Evolutionary conservation across 331 rosid species (phyloP).

Genomic region (Arachis monticola): DNA sequence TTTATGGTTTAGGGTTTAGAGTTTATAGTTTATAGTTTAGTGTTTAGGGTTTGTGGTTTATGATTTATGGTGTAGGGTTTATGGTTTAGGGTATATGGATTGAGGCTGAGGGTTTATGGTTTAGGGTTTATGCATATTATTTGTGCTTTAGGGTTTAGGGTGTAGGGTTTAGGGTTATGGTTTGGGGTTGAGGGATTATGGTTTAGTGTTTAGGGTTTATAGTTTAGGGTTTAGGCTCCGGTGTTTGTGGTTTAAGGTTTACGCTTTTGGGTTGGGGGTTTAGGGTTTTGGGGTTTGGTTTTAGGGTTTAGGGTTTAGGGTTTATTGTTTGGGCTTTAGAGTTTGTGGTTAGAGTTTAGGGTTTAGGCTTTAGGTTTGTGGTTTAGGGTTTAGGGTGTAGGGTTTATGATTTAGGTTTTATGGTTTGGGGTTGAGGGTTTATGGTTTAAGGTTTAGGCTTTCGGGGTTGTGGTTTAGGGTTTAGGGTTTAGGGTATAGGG

Average conservation of each 20-base stretch:
- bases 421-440: no score
- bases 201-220: neutral
- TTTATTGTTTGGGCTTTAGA: neutral
- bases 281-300: conserved; percentile 5
- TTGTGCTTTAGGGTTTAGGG: neutral
- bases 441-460: no score
- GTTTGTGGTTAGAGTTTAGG: neutral
- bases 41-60: conserved; percentile 17
- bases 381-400: neutral
- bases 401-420: no score
- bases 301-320: neutral
- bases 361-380: neutral
- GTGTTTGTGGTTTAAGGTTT: neutral
- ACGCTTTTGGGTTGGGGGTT: neutral
- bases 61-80: neutral
- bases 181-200: neutral
- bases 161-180: neutral
- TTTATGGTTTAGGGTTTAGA: neutral
- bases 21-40: no score
- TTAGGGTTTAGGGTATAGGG: no score
- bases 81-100: neutral
- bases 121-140: neutral
- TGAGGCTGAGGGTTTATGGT: neutral
- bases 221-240: neutral
- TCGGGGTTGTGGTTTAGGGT: no score